Evolutionary conservation across 371 early-diverging fungal species (phyloP).

Genomic region (Mucor indicus): DNA sequence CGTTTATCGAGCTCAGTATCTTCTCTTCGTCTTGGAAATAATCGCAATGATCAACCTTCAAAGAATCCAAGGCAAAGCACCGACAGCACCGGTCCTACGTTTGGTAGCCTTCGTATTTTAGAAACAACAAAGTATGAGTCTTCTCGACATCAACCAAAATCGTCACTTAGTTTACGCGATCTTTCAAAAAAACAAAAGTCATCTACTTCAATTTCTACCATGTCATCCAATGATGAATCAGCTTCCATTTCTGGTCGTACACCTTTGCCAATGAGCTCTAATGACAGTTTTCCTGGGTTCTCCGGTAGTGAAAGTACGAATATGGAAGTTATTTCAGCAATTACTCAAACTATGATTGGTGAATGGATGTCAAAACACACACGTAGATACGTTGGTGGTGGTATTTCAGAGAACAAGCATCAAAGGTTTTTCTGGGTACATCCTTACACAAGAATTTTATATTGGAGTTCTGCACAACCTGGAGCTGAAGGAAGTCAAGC

Average conservation of each 20-base stretch:
- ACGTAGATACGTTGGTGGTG: constrained; percentile 53
- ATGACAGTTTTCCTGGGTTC: constrained; percentile 11
- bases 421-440: constrained; percentile 82
- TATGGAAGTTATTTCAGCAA: constrained; percentile 62
- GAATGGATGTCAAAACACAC: constrained; percentile 77
- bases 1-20: constrained; percentile 19
- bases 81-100: constrained; percentile 3
- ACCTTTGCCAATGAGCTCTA: constrained; percentile 2
- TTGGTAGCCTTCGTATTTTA: constrained; percentile 22
- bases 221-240: constrained; percentile 26
- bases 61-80: constrained; percentile 3
- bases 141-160: constrained; percentile 1
- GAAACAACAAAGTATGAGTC: constrained; percentile 21
- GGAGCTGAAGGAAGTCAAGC: constrained; percentile 53
- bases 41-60: constrained; percentile 7
- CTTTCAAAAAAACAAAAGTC: constrained; percentile 16
- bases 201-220: constrained; percentile 21
- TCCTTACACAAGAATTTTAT: constrained; percentile 77
- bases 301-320: constrained; percentile 33
- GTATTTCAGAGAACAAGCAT: constrained; percentile 68
- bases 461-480: constrained; percentile 76
- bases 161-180: constrained; percentile 7
- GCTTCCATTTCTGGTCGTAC: constrained; percentile 1
- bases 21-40: constrained; percentile 16
- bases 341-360: constrained; percentile 83